phyloP scores from a whole-genome alignment of 2,329 filamentous ascomycete species.

The Aspergillus vadensis region DNA sequence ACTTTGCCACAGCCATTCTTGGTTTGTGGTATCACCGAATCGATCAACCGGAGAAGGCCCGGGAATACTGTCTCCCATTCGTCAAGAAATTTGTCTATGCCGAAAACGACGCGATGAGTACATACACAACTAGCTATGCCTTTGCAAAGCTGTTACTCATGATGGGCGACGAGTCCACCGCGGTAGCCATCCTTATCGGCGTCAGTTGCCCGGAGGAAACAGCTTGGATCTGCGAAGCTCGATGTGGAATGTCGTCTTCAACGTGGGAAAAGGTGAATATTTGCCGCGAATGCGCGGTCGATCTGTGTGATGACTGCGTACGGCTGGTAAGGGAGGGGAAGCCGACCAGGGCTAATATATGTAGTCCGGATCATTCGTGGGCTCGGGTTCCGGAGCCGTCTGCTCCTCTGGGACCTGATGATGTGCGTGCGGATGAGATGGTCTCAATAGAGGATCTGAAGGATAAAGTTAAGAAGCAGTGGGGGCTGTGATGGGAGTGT shows the following conservation, averaged over 20 bases:
- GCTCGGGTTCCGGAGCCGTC: neutral
- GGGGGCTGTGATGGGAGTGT: neutral
- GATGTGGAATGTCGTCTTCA: neutral
- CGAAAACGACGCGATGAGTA: neutral
- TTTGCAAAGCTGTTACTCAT: neutral
- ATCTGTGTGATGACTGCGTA: neutral
- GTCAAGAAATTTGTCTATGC: neutral
- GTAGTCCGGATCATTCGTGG: neutral
- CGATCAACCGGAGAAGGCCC: neutral
- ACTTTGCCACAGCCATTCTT: neutral
- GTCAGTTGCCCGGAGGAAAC: neutral
- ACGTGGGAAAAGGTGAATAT: neutral
- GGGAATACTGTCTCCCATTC: neutral
- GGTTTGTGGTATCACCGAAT: slow-evolving; percentile 1
- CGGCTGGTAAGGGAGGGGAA: neutral
- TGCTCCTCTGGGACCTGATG: neutral
- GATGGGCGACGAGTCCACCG: neutral
- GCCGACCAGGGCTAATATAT: neutral
- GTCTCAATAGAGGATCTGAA: neutral
- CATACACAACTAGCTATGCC: neutral
- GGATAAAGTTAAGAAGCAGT: neutral
- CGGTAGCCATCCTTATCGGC: neutral
- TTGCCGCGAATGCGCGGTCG: neutral
- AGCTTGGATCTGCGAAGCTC: neutral
- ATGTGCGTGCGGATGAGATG: neutral